Base-by-base conservation (phyloP, 2,329 filamentous ascomycete genomes). In the Xylaria sp. region DNA sequence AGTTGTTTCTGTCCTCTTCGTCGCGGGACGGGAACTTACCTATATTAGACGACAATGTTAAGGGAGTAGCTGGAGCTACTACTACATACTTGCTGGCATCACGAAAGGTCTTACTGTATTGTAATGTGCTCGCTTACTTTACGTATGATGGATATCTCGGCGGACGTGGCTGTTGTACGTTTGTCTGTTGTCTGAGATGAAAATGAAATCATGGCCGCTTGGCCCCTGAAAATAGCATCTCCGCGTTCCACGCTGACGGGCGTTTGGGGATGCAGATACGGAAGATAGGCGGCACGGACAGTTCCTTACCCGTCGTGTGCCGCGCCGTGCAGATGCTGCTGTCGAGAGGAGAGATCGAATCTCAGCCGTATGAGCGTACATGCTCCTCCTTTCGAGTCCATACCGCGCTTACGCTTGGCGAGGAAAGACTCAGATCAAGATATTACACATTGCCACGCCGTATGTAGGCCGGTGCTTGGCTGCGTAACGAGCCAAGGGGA, bases 1-100 rank as follows among this genome's bases (percentile, higher is more conserved):
- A 47, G 42, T 44, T 39, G 34, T 11, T 34, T 18, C 49, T 55
- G 57, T 53, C 44, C 11, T 54, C 30, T 35, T 59, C 42, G 51
- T 42, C 37, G 8, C 8, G 37, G 42, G 48, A 34, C 56, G 50
- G 23, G 23, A 48, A 42, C 34, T 30, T 5, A 30, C 11, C 37
- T 13, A 42, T 42, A 3, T 42, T 42, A 42, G 39, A 13, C 10
- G 13, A 23, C 30, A 50, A 54, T 30, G 13, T 42, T 42, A 10
- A 42, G 49, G 50, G 35, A 57, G 52, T 30, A 42, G 4, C 34
- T 42, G 54, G 44, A 48, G 19, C 16, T 30, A 30, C 23, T 30
- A 16, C 16, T 16, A 16, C 16, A 16, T 16, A 30, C 23, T 30
- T 30, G 23, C 23, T 30, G 23, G 23, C 23, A 30, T 30, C 23